phyloP scores from a whole-genome alignment of 78 protist species.

The Cavenderia fasciculata region DNA sequence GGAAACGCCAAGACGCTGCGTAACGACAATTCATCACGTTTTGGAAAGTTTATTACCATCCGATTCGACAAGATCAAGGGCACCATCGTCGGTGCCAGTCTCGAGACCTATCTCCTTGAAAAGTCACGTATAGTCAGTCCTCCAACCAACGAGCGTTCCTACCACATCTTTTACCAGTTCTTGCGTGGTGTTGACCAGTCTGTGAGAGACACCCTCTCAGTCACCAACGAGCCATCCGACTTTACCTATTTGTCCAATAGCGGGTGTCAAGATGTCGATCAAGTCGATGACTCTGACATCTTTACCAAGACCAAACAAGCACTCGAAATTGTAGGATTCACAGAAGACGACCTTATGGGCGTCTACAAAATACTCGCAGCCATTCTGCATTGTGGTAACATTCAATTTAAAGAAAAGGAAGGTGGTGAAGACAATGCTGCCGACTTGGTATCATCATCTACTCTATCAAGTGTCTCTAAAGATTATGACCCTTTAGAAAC shows the following conservation, averaged over 20 bases:
- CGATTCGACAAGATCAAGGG: conserved; percentile 75
- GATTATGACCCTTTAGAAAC: conserved; percentile 11
- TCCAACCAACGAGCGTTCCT: conserved; percentile 83
- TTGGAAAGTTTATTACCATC: conserved; percentile 80
- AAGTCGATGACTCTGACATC: conserved; percentile 30
- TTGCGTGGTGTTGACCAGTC: not conserved
- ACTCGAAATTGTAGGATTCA: conserved; percentile 60
- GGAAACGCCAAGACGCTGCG: conserved; percentile 97
- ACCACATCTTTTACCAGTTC: conserved; percentile 88
- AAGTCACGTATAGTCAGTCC: conserved; percentile 90
- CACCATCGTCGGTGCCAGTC: conserved; percentile 80
- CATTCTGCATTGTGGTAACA: conserved; percentile 85
- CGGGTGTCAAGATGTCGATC: conserved; percentile 45
- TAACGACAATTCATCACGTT: conserved; percentile 91
- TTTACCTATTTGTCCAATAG: conserved; percentile 18
- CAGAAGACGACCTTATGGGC: conserved; percentile 45
- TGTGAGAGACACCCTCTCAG: too few species aligned
- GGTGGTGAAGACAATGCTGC: not conserved
- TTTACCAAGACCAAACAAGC: conserved; percentile 68
- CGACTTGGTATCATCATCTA: not conserved
- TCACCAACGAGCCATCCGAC: not conserved
- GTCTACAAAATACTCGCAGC: conserved; percentile 69
- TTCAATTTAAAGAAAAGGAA: conserved; percentile 34
- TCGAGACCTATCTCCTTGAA: conserved; percentile 87
- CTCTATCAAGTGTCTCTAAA: not conserved